A percentile compares a stretch with the other conserved stretches of the same genome.
Evolutionary conservation across 1,139 yeast genomes (phyloP).

Genomic region (Candida pseudocylindracea): DNA sequence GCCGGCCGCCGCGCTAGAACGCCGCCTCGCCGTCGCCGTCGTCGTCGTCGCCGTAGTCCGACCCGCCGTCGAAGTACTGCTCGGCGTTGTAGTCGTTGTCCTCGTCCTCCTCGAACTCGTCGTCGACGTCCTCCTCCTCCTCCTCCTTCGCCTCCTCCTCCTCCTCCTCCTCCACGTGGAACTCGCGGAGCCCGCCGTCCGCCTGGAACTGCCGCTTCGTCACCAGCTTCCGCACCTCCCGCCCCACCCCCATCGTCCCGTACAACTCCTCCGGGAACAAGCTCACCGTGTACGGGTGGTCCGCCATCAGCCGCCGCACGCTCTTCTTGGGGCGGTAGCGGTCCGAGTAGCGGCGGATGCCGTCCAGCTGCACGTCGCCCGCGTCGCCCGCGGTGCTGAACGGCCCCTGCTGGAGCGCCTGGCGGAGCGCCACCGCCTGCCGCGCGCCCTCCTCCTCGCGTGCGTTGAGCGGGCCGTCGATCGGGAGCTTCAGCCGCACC

Average conservation of each 20-base stretch:
- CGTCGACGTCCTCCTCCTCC: slow-evolving; percentile 27
- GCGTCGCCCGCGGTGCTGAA: no score
- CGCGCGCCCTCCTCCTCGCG: no score
- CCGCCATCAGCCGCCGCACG: slow-evolving; percentile 60
- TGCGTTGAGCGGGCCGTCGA: no score
- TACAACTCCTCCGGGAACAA: slow-evolving; percentile 70
- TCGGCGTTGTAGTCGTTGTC: slow-evolving; percentile 41
- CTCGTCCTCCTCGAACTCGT: slow-evolving; percentile 41
- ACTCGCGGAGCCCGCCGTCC: slow-evolving; percentile 22
- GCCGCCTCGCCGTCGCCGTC: slow-evolving; percentile 75
- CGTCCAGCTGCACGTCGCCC: no score
- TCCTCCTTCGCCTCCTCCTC: slow-evolving; percentile 20
- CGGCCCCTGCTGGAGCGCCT: no score
- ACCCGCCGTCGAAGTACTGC: slow-evolving; percentile 44
- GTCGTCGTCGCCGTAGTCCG: slow-evolving; percentile 45
- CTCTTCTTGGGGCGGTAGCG: slow-evolving; percentile 48
- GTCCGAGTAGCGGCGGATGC: slow-evolving; percentile 50
- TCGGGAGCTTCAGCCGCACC: no score
- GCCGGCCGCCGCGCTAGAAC: no score
- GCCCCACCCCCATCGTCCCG: slow-evolving; percentile 47
- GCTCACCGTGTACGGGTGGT: slow-evolving; percentile 54
- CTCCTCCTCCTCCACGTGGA: slow-evolving; percentile 24
- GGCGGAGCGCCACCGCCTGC: no score
- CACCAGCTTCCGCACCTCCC: slow-evolving; percentile 28
- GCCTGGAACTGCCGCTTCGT: slow-evolving; percentile 15